Base-by-base conservation (phyloP, 2,329 filamentous ascomycete species). In the Penicillium sp. region DNA sequence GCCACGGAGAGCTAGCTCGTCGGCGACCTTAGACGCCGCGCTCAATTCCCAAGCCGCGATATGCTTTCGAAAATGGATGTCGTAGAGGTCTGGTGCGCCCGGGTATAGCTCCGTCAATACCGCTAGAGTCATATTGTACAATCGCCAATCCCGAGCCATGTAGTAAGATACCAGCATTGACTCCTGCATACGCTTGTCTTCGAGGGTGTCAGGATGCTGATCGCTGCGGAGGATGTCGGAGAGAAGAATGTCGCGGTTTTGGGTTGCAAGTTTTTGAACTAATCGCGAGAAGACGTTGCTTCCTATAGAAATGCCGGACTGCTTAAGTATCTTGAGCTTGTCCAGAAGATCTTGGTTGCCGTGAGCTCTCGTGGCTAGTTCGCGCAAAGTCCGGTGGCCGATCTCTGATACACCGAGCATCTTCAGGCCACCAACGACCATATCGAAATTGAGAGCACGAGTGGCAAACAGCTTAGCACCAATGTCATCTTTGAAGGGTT, bases 381-480 rank as follows among this genome's bases (percentile, higher is more conserved):
- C 88, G 62, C 92, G 89, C 21, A 96, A 72, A 4, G 91, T 89
- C 19, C 89, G 77, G 0, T 91, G 88, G 0, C 92, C 92, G 61
- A 96, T 88, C 37, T 81, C 78, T 48, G 85, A 80, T 6, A 95
- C 78, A 2, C 89, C 89, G 51, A 96, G 83, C 66, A 89, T 85
- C 56, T 83, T 81, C 19, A 94, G 78, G 7, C 89, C 82, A 35
- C 84, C 84, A 54, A 95, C 85, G 27, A 91, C 85, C 63, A 88
- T 84, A 56, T 93, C 86, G 10, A 92, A 79, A 1, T 87, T 84
- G 23, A 94, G 82, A 72, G 90, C 89, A 57, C 81, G 87, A 2
- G 87, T 89, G 10, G 92, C 92, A 71, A 96, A 93, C 77, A 91
- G 86, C 62, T 87, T 84, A n/a, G 92, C 89, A 19, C 89, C 88